Evolutionary conservation across 106 monocot genomes (phyloP), one percentile per base, ranked within the genome.

Genomic region (Narthecium ossifragum): DNA sequence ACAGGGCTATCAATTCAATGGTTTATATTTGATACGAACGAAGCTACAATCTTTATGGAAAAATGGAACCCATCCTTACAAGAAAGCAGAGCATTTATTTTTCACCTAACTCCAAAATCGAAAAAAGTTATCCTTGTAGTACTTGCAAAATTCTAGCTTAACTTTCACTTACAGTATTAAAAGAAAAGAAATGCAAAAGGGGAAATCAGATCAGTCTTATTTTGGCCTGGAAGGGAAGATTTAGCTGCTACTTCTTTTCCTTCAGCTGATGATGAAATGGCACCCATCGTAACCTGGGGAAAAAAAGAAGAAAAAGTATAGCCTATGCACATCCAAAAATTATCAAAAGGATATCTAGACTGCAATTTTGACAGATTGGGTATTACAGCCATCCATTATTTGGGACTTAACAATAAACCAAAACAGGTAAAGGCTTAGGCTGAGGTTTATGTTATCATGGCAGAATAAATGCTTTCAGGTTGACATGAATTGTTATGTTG

Each of bases 211-310:
- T 43, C 18, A 13, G 43, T 18, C 43, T 0, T 43, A 0, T 43
- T 43, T 43, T 17, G 43, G 11, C 43, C 14, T 43, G 43, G 2
- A 43, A 3, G 14, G 4, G 43, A 43, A n/a, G n/a, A n/a, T n/a
- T n/a, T 18, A 43, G 43, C 2, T 43, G 43, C 5, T 43, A 13
- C 3, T 43, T 43, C 43, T 13, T 13, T 4, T 1, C 3, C 34
- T 18, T 38, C 24, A 58, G 58, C 21, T 22, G 24, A 58, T 4
- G 34, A 23, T 37, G 58, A 37, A 58, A 34, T 37, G 24, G 25
- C 58, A 58, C 7, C 58, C 58, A 38, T 58, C 36, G 22, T 38
- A 58, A 58, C 58, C 58, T 58, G 58, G 33, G 3, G 8, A 28
- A 53, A 53, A 29, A 53, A 12, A 53, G 8, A 28, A 8, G 22